Base-by-base conservation (phyloP, 768 basidiomycete species). In the Amanita exitialis region DNA sequence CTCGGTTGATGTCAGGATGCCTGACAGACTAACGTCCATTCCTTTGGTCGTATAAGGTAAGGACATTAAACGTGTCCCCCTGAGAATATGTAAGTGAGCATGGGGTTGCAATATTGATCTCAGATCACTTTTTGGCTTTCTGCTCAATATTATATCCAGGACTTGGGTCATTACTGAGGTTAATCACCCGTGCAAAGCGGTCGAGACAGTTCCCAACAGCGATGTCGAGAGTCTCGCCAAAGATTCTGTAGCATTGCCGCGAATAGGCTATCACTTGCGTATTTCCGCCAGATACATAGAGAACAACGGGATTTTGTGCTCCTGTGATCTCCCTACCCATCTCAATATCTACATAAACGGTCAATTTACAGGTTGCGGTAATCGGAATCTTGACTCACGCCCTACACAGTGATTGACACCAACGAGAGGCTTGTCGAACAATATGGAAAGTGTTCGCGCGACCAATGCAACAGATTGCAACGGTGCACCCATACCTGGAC, bases 381-480 rank as follows among this genome's bases (percentile, higher is more conserved):
- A 56, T 39, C 25, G 36, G 16, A 27, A 7, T 16, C 42, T 45
- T 51, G 13, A 69, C 90, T 67, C 61, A 98, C 96, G 96, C 44
- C 96, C 96, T 28, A 99, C 83, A 60, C 96, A 99, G 66, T 99
- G 96, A 64, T 99, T 99, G n/a, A 98, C 96, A 1, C 92, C 94
- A 3, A 99, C 82, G 4, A 99, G 74, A 3, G 96, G 95, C 61
- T 96, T 98, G 58, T 79, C 67, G 65, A 86, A 93, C 52, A 99
- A 64, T 3, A 96, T 76, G 1, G 91, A 85, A 30, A 99, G 72
- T 0, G 90, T 95, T 44, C 96, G 77, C 0, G 96, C 96, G 28
- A 98, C 88, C 23, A 99, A 69, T 1, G 90, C 94, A 12, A 98
- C 92, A 2, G 94, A 93, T 60, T 95, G 92, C 32, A 99, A 66